Conservation (phyloP, 2,329 filamentous ascomycete species). For the Ilyonectria sp. region DNA sequence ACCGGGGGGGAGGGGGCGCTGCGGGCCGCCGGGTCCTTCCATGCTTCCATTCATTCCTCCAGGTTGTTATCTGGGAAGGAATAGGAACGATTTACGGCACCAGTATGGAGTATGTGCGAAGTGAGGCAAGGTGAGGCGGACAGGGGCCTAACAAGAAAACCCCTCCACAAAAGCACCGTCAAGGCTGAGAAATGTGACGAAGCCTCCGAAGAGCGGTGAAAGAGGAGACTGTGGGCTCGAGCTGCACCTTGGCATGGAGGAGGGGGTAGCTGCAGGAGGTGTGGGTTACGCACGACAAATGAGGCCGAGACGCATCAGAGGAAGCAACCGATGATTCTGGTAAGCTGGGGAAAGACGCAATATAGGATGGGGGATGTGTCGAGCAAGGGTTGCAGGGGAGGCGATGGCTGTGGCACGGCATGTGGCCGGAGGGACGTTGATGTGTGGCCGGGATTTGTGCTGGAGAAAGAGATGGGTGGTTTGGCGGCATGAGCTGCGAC, state of each 20-base stretch:
- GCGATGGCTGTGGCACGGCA: background rate
- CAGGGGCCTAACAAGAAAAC: conserved; percentile 25
- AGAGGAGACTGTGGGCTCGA: conserved; percentile 17
- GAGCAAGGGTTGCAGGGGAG: background rate
- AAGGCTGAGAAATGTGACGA: conserved; percentile 31
- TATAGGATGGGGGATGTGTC: background rate
- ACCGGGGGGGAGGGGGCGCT: conserved; percentile 14
- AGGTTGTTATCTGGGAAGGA: conserved; percentile 21
- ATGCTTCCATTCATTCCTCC: conserved; percentile 12
- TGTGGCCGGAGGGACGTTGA: conserved; percentile 4
- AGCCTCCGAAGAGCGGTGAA: conserved; percentile 31
- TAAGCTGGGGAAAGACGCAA: conserved; percentile 2
- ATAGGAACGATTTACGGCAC: conserved; percentile 20
- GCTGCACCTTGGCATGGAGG: conserved; percentile 11
- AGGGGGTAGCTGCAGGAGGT: conserved; percentile 21
- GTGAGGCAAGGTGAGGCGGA: conserved; percentile 20
- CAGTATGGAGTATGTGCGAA: conserved; percentile 11
- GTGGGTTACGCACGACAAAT: conserved; percentile 21
- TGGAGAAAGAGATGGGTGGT: background rate
- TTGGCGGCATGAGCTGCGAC: background rate
- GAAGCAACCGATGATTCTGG: background rate
- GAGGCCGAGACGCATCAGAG: background rate
- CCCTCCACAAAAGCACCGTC: conserved; percentile 13
- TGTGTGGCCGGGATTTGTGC: conserved; percentile 2
- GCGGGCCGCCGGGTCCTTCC: conserved; percentile 22